These are phyloP conservation scores for Exophiala bonariae DNA, from an alignment of 2,329 filamentous ascomycete species.

Conservation along the genomic window DNA sequence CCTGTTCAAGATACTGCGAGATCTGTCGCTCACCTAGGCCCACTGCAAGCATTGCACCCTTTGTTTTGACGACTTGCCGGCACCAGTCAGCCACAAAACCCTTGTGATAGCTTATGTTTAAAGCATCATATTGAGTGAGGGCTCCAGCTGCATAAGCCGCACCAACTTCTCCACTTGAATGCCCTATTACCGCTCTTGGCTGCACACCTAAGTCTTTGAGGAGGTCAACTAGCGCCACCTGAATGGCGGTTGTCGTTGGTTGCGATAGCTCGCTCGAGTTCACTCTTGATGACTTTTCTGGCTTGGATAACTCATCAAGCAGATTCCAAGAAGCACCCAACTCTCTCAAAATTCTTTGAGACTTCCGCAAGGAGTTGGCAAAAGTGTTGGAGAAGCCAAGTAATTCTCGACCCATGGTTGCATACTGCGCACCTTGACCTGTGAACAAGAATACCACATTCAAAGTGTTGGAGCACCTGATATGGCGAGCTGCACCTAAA, in stretches of 20 bases:
- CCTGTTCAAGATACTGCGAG: constrained; percentile 18
- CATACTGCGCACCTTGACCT: constrained; percentile 27
- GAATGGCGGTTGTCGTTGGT: constrained; percentile 23
- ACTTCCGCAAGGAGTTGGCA: too few species aligned
- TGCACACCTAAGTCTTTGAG: constrained; percentile 18
- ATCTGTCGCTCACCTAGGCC: constrained; percentile 25
- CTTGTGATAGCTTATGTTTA: constrained; percentile 32
- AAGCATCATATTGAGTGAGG: constrained; percentile 30
- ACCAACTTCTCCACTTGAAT: constrained; percentile 32
- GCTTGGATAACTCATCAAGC: too few species aligned
- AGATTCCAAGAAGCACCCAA: too few species aligned
- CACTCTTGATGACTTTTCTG: too few species aligned
- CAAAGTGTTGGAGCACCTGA: too few species aligned
- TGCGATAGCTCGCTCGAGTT: constrained; percentile 6
- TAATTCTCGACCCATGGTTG: constrained; percentile 10
- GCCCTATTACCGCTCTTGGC: constrained; percentile 25
- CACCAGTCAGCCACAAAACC: constrained; percentile 19
- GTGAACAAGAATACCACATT: constrained; percentile 2
- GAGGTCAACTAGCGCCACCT: constrained; percentile 28
- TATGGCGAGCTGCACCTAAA: too few species aligned
- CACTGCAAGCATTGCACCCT: constrained; percentile 34
- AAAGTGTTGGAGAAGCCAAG: too few species aligned
- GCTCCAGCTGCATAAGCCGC: constrained; percentile 25
- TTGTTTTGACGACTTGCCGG: constrained; percentile 1
- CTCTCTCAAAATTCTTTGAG: too few species aligned